Evolutionary conservation across 2,329 filamentous ascomycete genomes (phyloP), one percentile per base, ranked within the genome.

Genomic region (Ophiostoma sp.): DNA sequence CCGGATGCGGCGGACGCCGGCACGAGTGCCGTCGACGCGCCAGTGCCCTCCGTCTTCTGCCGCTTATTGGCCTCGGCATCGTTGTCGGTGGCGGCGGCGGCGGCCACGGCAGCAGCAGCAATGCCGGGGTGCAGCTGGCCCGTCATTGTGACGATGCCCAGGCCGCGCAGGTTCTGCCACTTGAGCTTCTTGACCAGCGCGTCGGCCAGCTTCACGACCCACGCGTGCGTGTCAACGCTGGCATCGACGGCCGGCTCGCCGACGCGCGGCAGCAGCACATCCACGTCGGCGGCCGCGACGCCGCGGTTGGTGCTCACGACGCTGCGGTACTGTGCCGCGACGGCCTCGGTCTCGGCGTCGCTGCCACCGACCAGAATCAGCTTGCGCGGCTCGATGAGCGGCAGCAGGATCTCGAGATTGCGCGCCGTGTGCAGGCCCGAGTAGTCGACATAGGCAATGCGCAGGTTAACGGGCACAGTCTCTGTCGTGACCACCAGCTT

Each of bases 141-240:
- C 2, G 92, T 96, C 68, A 99, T 84, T n/a, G 94, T 96, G 16
- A 97, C 94, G 69, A 99, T 92, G 52, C 92, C 91, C 7, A 98
- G 82, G 2, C 91, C 93, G 68, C 92, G 89, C 38, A 98, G 93
- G 69, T 92, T 93, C 79, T 98, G 95, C 95, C 95, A 98, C 75
- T 91, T 92, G 70, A 99, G 83, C 73, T 90, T 90, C 78, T 92
- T 92, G 69, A 96, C 90, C 27, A 99, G 86, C 62, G 86, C 82
- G 73, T 94, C 91, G 65, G 92, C 93, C 18, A 99, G 84, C 78
- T 93, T 96, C 70, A 99, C 91, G 38, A 91, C 89, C 95, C 96
- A 99, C 4, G 95, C 93, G 76, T 98, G 97, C 5, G 94, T 98
- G 76, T 99, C 95, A 58, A 98, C 94, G 75, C 93, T 97, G 12